Base-by-base conservation (phyloP, 2,329 filamentous ascomycete species). In the Xylaria polymorpha region DNA sequence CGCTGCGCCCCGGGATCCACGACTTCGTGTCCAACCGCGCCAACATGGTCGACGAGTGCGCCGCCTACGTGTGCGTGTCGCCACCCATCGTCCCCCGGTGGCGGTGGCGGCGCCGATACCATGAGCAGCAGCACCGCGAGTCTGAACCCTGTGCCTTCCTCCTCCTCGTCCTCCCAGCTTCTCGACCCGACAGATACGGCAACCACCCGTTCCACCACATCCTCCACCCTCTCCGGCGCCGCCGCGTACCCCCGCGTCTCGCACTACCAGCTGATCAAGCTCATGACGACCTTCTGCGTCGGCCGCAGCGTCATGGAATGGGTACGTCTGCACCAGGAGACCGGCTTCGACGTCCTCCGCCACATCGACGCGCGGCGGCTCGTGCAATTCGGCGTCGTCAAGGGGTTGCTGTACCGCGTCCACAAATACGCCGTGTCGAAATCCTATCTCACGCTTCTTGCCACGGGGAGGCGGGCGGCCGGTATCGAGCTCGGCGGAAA, bases 341-440 rank as follows among this genome's bases (percentile, higher is more conserved):
- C 84, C 55, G 88, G 88, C 0, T 85, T 90, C 70, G 85, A 89
- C 67, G 85, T 92, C 46, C 85, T 98, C 9, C 84, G 87, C 14
- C 91, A 91, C 76, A 90, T 99, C 66, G 96, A 99, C 79, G 89
- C 98, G 64, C 89, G 96, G 14, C 91, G 96, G 35, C 91, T 99
- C 71, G 93, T 98, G 71, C 97, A 97, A 68, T 99, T 98, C 77
- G 96, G 95, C 66, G 88, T 98, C 68, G 97, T 98, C 79, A 98
- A 98, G 81, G 94, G 95, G 18, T 92, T 97, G 74, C 82, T 99
- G 29, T 98, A 98, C 80, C 89, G 96, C 41, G 91, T 98, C 48
- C 94, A 98, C 82, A 97, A 96, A 79, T 97, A 97, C 78, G 92
- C 94, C 35, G 88, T 97, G 1, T 90, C 87, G 4, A 89, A 88